These are phyloP conservation scores for Diplogelasinospora grovesii DNA, from an alignment of 495 filamentous ascomycete genomes.

Conservation along the genomic window DNA sequence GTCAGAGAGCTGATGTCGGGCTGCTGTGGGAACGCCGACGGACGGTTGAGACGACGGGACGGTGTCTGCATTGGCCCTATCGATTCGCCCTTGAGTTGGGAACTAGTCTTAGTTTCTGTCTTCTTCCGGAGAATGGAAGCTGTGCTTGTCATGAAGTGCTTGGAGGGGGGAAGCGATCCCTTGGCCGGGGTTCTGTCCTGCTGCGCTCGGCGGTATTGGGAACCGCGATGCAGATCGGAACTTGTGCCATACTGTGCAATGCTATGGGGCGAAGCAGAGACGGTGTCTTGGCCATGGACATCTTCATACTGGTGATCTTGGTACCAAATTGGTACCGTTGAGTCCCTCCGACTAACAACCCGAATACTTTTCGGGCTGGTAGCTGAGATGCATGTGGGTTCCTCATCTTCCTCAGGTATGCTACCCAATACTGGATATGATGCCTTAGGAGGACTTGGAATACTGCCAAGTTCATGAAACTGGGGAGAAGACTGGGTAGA, in stretches of 20 bases:
- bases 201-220: background rate
- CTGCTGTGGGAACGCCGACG: constrained; percentile 58
- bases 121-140: constrained; percentile 30
- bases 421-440: too few species aligned
- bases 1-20: constrained; percentile 69
- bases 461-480: too few species aligned
- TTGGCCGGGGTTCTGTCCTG: background rate
- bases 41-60: constrained; percentile 52
- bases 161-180: constrained; percentile 15
- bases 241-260: too few species aligned
- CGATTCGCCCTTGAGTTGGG: constrained; percentile 35
- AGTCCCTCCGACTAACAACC: constrained; percentile 32
- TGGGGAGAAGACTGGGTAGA: constrained; percentile 22
- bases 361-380: constrained; percentile 34
- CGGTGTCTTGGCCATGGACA: background rate
- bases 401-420: too few species aligned
- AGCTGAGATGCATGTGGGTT: too few species aligned
- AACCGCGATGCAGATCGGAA: background rate
- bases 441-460: too few species aligned
- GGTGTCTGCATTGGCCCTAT: constrained; percentile 40
- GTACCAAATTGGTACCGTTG: constrained; percentile 15
- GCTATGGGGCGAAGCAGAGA: constrained; percentile 2
- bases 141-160: constrained; percentile 39
- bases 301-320: constrained; percentile 4
- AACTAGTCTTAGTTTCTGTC: constrained; percentile 30